Percentiles rank a stretch among this genome's conserved stretches.
phyloP scores from a whole-genome alignment of 2,329 filamentous ascomycete genomes.

The Pseudopyrenochaeta lycopersici region DNA sequence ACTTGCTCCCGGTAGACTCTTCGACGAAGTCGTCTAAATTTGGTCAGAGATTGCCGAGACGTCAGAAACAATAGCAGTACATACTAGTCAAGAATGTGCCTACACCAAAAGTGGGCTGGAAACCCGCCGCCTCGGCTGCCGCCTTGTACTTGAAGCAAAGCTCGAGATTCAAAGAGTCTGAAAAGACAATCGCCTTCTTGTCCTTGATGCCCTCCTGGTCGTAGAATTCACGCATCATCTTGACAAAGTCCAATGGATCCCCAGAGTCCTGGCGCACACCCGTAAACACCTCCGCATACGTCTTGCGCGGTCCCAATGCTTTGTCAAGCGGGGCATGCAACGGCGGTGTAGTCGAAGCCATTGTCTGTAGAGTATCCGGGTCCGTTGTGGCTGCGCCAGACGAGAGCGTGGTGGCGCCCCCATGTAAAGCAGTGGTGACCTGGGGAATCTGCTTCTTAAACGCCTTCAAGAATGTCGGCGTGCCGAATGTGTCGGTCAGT shows the following conservation, averaged over 20 bases:
- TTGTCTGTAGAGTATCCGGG: conserved; percentile 44
- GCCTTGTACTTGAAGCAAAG: conserved; percentile 89
- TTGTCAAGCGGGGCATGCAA: conserved; percentile 55
- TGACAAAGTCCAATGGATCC: conserved; percentile 81
- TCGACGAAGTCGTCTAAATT: conserved; percentile 80
- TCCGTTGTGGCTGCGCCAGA: conserved; percentile 54
- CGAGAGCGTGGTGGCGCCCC: conserved; percentile 49
- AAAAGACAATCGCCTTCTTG: conserved; percentile 92
- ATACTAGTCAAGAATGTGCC: conserved; percentile 90
- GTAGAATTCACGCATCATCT: conserved; percentile 83
- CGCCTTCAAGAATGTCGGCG: conserved; percentile 82
- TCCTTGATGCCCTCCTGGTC: conserved; percentile 76
- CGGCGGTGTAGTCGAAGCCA: conserved; percentile 53
- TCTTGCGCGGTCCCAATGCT: conserved; percentile 57
- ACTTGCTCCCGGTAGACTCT: conserved; percentile 78
- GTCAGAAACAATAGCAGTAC: conserved; percentile 19
- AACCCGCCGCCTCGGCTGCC: conserved; percentile 79
- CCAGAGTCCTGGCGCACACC: conserved; percentile 92
- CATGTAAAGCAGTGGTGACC: conserved; percentile 52
- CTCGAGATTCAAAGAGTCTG: conserved; percentile 92
- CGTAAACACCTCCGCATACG: conserved; percentile 82
- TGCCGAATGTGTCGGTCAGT: conserved; percentile 96
- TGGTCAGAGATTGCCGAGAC: conserved; percentile 6
- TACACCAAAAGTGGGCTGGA: conserved; percentile 89
- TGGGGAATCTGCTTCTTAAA: conserved; percentile 74